A percentile compares a stretch with the other conserved stretches of the same genome.
Evolutionary conservation across 1,284 basidiomycete genomes (phyloP).

Genomic region (Trichosporon sp.): DNA sequence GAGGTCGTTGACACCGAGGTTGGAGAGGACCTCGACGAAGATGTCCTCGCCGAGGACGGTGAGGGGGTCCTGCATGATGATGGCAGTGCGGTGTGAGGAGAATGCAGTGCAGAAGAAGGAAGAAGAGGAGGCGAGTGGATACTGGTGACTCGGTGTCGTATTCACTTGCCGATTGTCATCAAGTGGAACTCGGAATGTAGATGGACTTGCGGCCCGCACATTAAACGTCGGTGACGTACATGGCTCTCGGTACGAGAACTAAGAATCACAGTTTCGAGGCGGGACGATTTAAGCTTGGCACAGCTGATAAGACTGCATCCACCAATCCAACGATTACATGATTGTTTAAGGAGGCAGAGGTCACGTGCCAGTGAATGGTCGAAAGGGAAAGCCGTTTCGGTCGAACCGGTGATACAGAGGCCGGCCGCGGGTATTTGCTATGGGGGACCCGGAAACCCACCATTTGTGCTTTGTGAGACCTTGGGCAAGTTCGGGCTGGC

Average conservation of each 20-base stretch:
- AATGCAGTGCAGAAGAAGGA: neutral
- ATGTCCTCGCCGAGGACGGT: slow-evolving; percentile 42
- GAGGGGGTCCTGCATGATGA: slow-evolving; percentile 39
- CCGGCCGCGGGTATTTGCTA: neutral
- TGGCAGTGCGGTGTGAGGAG: neutral
- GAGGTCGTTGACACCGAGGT: slow-evolving; percentile 38
- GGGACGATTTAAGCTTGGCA: neutral
- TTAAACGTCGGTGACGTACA: neutral
- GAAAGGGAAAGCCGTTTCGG: neutral
- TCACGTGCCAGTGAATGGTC: neutral
- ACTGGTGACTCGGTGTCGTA: slow-evolving; percentile 6
- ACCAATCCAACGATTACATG: neutral
- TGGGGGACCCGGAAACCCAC: neutral
- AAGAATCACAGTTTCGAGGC: neutral
- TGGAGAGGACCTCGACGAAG: slow-evolving; percentile 44
- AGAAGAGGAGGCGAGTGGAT: neutral
- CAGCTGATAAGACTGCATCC: neutral
- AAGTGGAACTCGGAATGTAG: slow-evolving; percentile 6
- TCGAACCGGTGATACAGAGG: neutral
- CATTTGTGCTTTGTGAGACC: neutral
- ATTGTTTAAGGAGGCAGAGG: neutral
- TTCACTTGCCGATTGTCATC: neutral
- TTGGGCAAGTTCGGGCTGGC: neutral
- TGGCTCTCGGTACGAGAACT: neutral
- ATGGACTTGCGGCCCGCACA: neutral